phyloP scores from a whole-genome alignment of 768 basidiomycete genomes.

The Hygrophorus pudorinus region DNA sequence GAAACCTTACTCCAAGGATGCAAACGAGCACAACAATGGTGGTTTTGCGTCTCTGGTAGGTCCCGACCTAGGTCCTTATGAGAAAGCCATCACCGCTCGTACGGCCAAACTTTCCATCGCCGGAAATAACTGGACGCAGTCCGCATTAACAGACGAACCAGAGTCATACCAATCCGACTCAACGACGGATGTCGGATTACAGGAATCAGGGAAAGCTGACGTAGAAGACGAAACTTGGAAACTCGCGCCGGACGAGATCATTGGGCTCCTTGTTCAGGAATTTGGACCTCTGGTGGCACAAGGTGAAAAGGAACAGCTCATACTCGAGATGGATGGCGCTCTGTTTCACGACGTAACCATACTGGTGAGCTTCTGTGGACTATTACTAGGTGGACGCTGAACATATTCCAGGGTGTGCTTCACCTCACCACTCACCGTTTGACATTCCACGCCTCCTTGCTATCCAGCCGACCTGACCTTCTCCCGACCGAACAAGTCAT shows the following conservation, averaged over 20 bases:
- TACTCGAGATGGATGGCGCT: conserved; percentile 44
- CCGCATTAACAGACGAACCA: conserved; percentile 16
- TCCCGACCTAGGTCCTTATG: conserved; percentile 26
- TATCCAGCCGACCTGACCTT: conserved; percentile 29
- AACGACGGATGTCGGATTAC: not conserved
- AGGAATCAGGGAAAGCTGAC: not conserved
- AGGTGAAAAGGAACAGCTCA: conserved; percentile 36
- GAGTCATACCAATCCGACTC: conserved; percentile 14
- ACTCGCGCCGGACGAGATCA: conserved; percentile 36
- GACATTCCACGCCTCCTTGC: conserved; percentile 54
- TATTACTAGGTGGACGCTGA: not conserved
- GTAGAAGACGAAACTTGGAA: conserved; percentile 13
- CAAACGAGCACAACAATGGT: conserved; percentile 15
- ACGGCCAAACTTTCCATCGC: conserved; percentile 30
- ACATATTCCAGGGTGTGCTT: conserved; percentile 35
- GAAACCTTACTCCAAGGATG: conserved; percentile 8
- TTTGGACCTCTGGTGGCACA: conserved; percentile 42
- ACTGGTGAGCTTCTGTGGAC: conserved; percentile 29
- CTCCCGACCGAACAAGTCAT: conserved; percentile 25
- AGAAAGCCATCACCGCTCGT: conserved; percentile 23
- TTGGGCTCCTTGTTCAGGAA: conserved; percentile 42
- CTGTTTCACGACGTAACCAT: conserved; percentile 39
- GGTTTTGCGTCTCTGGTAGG: conserved; percentile 34
- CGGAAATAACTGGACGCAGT: conserved; percentile 22
- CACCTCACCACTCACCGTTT: conserved; percentile 59